Conservation (phyloP, 176 grass and related monocot species). For the Chrysopogon serrulatus region DNA sequence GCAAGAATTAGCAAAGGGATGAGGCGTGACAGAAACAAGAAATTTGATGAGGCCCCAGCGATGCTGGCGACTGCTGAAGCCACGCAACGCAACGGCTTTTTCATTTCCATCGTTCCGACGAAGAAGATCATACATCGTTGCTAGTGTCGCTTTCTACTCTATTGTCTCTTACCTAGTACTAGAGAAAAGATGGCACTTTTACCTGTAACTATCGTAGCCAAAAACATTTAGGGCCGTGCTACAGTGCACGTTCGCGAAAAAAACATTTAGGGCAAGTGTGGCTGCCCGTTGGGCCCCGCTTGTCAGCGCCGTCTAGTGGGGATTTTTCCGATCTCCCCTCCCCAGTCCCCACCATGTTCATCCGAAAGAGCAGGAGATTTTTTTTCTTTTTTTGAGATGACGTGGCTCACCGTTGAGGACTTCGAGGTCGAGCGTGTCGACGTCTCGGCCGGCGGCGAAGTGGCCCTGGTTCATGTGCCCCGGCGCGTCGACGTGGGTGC, state of each 20-base stretch:
- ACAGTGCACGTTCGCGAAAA: too few species aligned
- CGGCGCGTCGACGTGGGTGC: conserved; percentile 77
- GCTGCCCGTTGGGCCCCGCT: not conserved
- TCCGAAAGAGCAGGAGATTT: not conserved
- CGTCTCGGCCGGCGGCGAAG: conserved; percentile 61
- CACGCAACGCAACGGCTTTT: too few species aligned
- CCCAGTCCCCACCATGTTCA: not conserved
- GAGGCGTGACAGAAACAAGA: not conserved
- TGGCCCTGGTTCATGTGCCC: conserved; percentile 47
- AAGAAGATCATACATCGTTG: too few species aligned
- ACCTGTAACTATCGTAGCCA: too few species aligned
- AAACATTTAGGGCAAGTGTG: too few species aligned
- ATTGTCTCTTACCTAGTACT: not conserved
- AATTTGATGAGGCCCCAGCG: not conserved
- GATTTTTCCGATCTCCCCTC: too few species aligned
- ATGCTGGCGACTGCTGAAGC: too few species aligned
- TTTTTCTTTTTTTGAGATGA: not conserved
- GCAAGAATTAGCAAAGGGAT: not conserved
- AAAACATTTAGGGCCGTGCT: not conserved
- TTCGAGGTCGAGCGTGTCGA: conserved; percentile 73
- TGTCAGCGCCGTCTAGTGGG: not conserved
- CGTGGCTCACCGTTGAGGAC: conserved; percentile 53
- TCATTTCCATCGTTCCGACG: too few species aligned
- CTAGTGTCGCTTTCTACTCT: too few species aligned
- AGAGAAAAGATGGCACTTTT: not conserved